Conservation (phyloP, 2,329 filamentous ascomycete genomes). For the Talaromyces sp. region DNA sequence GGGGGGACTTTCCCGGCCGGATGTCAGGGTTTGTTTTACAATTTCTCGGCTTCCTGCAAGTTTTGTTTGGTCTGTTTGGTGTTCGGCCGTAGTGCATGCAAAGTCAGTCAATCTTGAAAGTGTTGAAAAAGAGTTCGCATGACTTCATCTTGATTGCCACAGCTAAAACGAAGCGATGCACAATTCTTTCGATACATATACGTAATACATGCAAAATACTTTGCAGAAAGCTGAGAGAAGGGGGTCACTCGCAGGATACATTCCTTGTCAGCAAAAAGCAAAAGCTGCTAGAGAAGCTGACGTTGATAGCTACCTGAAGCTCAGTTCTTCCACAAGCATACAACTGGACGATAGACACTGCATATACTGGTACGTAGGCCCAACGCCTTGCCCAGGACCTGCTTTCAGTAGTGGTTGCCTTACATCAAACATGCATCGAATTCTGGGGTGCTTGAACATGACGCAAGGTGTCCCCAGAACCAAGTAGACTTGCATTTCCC, state of each 20-base stretch:
- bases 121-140: background rate
- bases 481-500: background rate
- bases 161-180: background rate
- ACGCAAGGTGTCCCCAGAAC: background rate
- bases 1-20: background rate
- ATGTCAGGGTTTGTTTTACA: background rate
- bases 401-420: background rate
- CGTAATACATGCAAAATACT: background rate
- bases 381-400: background rate
- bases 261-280: background rate
- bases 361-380: background rate
- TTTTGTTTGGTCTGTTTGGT: background rate
- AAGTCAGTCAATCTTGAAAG: background rate
- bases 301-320: background rate
- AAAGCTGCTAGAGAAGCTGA: background rate
- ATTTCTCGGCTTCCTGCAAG: background rate
- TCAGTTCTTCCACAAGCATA: background rate
- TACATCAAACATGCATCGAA: background rate
- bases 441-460: background rate
- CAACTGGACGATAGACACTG: background rate
- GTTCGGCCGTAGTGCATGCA: background rate
- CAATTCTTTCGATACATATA: background rate
- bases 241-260: background rate
- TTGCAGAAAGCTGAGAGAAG: background rate
- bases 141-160: background rate